phyloP scores from a whole-genome alignment of 148 eudicot species.

The Tetragonia tetragonoides region DNA sequence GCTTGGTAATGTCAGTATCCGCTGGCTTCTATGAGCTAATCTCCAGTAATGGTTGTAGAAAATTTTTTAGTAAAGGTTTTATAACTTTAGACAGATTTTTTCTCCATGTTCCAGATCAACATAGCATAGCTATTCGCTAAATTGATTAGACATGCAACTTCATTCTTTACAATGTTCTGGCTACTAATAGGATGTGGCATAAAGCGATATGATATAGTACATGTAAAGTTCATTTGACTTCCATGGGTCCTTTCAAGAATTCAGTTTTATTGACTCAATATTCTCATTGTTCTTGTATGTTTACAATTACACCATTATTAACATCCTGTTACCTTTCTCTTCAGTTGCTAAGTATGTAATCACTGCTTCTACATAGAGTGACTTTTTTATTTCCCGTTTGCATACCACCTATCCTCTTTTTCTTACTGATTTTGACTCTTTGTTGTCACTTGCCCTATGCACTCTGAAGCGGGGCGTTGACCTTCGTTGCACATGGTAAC shows the following conservation, averaged over 20 bases:
- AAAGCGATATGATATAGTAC: neutral
- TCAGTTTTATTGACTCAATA: constrained; percentile 17
- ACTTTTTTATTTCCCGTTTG: neutral
- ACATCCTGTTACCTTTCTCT: neutral
- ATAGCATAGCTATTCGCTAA: neutral
- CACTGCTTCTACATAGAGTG: neutral
- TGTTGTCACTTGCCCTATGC: constrained; percentile 32
- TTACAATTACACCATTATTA: constrained; percentile 16
- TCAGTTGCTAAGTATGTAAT: neutral
- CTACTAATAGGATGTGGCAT: neutral
- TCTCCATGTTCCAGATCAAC: neutral
- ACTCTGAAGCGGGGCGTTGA: constrained; percentile 58
- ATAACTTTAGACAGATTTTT: neutral
- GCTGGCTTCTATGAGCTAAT: constrained; percentile 45
- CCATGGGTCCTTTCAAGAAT: neutral
- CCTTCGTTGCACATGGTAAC: constrained; percentile 55
- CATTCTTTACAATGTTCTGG: neutral
- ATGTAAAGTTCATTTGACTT: neutral
- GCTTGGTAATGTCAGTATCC: constrained; percentile 53
- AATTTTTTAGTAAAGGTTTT: constrained; percentile 9
- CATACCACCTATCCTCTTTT: neutral
- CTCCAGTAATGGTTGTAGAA: neutral
- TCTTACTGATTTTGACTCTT: constrained; percentile 5
- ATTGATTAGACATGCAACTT: neutral
- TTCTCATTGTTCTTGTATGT: neutral